phyloP scores from a whole-genome alignment of 352 stramenopile species.

The Globisporangium cylindrosporum region DNA sequence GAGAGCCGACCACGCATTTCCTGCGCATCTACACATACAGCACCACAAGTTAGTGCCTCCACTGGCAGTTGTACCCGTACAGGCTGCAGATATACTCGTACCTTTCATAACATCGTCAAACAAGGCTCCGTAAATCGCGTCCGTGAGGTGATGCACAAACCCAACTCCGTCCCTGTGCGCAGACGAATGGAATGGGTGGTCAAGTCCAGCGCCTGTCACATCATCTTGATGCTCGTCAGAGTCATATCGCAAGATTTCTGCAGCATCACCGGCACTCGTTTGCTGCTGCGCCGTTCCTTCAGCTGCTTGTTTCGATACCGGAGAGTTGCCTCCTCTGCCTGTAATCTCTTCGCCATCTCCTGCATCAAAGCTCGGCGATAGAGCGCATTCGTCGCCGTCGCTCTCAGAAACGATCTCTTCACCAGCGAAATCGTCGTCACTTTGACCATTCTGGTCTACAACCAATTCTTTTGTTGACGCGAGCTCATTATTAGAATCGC shows the following conservation, averaged over 20 bases:
- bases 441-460: neutral
- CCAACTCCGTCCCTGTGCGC: neutral
- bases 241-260: neutral
- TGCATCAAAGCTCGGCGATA: neutral
- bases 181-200: neutral
- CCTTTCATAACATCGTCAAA: slow-evolving; percentile 18
- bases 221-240: neutral
- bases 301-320: neutral
- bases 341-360: neutral
- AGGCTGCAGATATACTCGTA: slow-evolving; percentile 7
- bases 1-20: neutral
- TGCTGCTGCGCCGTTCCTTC: neutral
- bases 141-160: slow-evolving; percentile 17
- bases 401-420: neutral
- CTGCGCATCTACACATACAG: neutral
- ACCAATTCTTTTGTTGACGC: neutral
- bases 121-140: slow-evolving; percentile 24
- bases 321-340: neutral
- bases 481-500: neutral
- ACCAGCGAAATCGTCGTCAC: neutral
- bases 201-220: neutral
- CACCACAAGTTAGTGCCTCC: too few relatives aligned
- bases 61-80: neutral
- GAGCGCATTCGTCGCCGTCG: neutral
- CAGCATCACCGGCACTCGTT: neutral